phyloP scores from a whole-genome alignment of 23 red algal species.

The Gracilariopsis chorda region DNA sequence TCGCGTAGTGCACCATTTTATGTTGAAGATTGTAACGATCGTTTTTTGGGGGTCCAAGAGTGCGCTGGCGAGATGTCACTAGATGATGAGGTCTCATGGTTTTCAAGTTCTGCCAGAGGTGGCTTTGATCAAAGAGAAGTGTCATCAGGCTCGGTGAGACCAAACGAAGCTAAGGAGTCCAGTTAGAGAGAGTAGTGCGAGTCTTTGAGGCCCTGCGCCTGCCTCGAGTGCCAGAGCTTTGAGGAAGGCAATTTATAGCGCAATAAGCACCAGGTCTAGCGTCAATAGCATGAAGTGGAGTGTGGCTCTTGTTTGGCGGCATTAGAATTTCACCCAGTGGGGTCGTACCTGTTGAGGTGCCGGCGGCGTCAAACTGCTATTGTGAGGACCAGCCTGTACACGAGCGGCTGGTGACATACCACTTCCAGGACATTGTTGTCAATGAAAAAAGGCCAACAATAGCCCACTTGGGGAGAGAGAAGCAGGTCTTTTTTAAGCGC shows the following conservation, averaged over 20 bases:
- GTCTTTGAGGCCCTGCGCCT: neutral
- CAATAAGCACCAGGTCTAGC: neutral
- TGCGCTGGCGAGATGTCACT: too few relatives aligned
- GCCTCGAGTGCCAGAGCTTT: neutral
- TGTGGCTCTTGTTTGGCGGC: neutral
- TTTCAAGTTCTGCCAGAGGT: neutral
- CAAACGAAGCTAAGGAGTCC: too few relatives aligned
- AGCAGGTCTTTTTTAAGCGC: neutral
- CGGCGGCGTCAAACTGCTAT: neutral
- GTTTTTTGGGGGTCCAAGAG: neutral
- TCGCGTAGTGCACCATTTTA: neutral
- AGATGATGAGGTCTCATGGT: neutral
- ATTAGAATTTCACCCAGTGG: neutral
- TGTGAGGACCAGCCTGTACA: neutral
- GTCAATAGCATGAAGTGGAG: neutral
- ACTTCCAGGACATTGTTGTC: neutral
- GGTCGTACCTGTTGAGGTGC: neutral
- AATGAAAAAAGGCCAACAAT: neutral
- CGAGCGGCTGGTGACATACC: neutral
- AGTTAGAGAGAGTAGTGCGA: too few relatives aligned
- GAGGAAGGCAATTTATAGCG: neutral
- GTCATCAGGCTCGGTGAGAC: neutral
- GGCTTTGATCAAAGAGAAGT: neutral
- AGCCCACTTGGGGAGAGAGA: slow-evolving; percentile 9
- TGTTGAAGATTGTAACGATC: neutral